Evolutionary conservation across 177 flowering plant species (phyloP).

Genomic region (Vitis hybrid): DNA sequence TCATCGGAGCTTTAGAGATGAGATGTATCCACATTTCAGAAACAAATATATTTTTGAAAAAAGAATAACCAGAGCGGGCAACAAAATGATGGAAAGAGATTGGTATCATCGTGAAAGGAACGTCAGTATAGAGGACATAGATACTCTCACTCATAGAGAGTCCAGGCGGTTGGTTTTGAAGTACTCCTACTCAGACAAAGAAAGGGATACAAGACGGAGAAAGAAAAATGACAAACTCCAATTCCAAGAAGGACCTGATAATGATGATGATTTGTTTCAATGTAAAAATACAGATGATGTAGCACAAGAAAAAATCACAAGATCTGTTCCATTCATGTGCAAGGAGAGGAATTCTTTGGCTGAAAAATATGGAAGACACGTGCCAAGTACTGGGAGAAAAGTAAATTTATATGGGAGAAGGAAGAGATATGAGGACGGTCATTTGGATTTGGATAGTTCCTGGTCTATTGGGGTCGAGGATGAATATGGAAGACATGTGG

Average conservation of each 20-base stretch:
- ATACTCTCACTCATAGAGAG: constrained; percentile 14
- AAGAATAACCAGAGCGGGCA: constrained; percentile 17
- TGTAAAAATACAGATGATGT: constrained; percentile 23
- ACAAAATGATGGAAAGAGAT: constrained; percentile 20
- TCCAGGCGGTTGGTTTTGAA: constrained; percentile 19
- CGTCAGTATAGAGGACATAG: constrained; percentile 9
- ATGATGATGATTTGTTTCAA: constrained; percentile 21
- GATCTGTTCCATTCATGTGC: constrained; percentile 8
- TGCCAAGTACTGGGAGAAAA: constrained; percentile 26
- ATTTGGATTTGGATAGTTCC: constrained; percentile 16
- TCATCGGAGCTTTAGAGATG: constrained; percentile 19
- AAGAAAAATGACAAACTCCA: constrained; percentile 19
- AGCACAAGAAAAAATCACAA: constrained; percentile 21
- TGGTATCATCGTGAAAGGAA: constrained; percentile 23
- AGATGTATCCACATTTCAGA: constrained; percentile 19
- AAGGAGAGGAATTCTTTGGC: constrained; percentile 22
- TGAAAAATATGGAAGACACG: constrained; percentile 21
- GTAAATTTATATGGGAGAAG: constrained; percentile 22
- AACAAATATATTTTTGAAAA: constrained; percentile 22
- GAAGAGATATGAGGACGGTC: constrained; percentile 21
- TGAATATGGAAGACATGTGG: constrained; percentile 18
- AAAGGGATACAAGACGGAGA: constrained; percentile 19
- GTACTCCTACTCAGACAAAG: constrained; percentile 24
- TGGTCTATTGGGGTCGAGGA: constrained; percentile 16
- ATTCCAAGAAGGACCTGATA: constrained; percentile 15